Conservation (phyloP, 306 rosid genomes). For the Fragaria iinumae region DNA sequence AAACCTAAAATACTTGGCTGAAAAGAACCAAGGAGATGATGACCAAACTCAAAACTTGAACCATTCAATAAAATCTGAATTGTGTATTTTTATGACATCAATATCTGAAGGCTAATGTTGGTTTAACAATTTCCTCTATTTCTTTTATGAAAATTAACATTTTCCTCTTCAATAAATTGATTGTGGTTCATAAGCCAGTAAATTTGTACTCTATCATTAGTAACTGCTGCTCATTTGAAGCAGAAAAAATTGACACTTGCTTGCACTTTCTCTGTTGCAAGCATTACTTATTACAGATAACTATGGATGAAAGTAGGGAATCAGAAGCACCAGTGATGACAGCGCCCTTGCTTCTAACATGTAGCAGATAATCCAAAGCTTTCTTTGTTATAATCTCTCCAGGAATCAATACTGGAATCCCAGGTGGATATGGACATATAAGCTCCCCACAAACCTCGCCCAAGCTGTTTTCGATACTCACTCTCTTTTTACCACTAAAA, state of each 20-base stretch:
- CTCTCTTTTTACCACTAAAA: constrained; percentile 59
- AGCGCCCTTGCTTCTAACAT: constrained; percentile 57
- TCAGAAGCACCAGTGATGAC: constrained; percentile 72
- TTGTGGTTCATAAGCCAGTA: background rate
- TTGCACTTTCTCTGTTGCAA: background rate
- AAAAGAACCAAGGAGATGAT: background rate
- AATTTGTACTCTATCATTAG: background rate
- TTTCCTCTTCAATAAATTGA: background rate
- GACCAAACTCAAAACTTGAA: background rate
- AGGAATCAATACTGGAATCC: constrained; percentile 73
- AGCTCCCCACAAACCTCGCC: constrained; percentile 83
- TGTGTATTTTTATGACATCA: background rate
- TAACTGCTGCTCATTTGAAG: background rate
- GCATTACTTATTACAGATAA: constrained; percentile 51
- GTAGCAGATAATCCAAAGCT: constrained; percentile 60
- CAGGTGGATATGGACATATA: constrained; percentile 82
- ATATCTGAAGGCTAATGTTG: background rate
- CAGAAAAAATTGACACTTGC: background rate
- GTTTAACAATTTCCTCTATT: background rate
- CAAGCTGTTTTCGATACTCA: constrained; percentile 45
- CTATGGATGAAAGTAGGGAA: constrained; percentile 57
- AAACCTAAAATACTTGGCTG: background rate
- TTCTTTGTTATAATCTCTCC: constrained; percentile 67
- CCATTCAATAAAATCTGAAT: background rate
- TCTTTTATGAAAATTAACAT: too few relatives aligned